phyloP scores from a whole-genome alignment of 73 alveolate species.

The Paramecium primaurelia region DNA sequence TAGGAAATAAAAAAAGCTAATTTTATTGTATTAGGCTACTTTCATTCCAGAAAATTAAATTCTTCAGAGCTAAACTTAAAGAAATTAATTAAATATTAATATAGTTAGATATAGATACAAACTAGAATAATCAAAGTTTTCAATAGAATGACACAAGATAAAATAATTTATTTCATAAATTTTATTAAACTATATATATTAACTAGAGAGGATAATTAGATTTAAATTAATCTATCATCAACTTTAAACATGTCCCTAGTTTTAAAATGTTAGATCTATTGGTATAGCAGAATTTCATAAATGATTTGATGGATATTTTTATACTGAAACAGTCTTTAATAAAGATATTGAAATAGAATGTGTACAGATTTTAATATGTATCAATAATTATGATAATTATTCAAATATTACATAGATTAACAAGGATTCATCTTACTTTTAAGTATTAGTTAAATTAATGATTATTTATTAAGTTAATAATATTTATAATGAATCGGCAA shows the following conservation, averaged over 20 bases:
- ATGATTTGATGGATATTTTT: constrained; percentile 30
- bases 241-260: background rate
- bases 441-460: background rate
- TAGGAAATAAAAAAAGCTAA: too few relatives aligned
- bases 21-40: background rate
- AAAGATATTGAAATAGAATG: constrained; percentile 35
- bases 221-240: constrained; percentile 25
- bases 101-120: constrained; percentile 12
- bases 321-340: constrained; percentile 8
- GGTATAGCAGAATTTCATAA: constrained; percentile 43
- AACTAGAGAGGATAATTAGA: constrained; percentile 35
- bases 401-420: background rate
- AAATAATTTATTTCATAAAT: too few relatives aligned
- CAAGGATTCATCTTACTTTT: background rate
- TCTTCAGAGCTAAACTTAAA: background rate
- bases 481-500: background rate
- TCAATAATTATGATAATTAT: constrained; percentile 18
- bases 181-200: background rate
- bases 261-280: constrained; percentile 24
- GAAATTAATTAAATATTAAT: background rate
- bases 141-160: background rate
- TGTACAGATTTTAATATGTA: constrained; percentile 41
- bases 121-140: constrained; percentile 43
- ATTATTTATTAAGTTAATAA: background rate
- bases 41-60: constrained; percentile 16